Conservation (phyloP, 371 early-diverging fungal genomes). For the Nosema granulosis region DNA sequence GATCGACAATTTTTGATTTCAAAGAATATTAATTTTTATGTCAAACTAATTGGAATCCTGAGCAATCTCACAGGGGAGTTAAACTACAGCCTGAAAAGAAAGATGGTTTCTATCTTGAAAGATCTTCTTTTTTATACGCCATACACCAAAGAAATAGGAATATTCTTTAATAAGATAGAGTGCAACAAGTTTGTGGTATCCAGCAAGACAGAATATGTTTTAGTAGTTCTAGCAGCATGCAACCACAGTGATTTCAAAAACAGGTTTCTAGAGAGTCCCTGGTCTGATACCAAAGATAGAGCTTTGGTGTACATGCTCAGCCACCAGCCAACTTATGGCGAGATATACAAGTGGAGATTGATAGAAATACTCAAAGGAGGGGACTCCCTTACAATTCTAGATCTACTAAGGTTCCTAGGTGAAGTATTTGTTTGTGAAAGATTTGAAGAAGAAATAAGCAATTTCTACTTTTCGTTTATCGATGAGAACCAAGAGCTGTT, state of each 20-base stretch:
- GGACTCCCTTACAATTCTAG: not conserved
- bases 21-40: constrained; percentile 29
- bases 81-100: not conserved
- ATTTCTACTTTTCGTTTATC: constrained; percentile 19
- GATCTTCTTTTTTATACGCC: constrained; percentile 22
- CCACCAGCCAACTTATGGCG: constrained; percentile 23
- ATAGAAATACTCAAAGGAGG: constrained; percentile 13
- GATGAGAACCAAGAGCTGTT: not conserved
- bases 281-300: constrained; percentile 27
- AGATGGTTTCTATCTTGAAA: constrained; percentile 19
- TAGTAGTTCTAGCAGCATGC: constrained; percentile 28
- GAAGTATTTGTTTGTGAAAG: not conserved
- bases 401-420: constrained; percentile 11
- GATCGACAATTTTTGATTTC: not conserved
- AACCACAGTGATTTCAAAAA: constrained; percentile 18
- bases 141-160: constrained; percentile 45
- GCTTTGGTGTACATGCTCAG: constrained; percentile 33
- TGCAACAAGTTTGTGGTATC: not conserved
- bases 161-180: constrained; percentile 13
- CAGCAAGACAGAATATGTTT: constrained; percentile 16
- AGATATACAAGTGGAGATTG: constrained; percentile 21
- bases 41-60: constrained; percentile 25
- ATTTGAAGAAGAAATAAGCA: not conserved
- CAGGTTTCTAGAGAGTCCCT: constrained; percentile 5
- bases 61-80: constrained; percentile 9